Conservation (phyloP, 768 basidiomycete species). For the Multifurca ochricompacta region DNA sequence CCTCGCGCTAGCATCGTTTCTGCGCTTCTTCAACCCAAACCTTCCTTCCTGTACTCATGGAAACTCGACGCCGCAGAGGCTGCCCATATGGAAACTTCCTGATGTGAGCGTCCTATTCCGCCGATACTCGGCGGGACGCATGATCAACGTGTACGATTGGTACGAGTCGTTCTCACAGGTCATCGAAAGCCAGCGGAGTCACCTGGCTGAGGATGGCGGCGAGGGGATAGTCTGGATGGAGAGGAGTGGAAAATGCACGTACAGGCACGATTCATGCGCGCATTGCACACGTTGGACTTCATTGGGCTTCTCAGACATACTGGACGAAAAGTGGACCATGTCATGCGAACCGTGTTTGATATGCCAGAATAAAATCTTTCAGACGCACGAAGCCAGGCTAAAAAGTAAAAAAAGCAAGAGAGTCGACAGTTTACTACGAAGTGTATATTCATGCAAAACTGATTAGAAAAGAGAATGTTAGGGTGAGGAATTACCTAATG, state of each 20-base stretch:
- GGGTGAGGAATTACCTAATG: background rate
- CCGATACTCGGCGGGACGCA: conserved; percentile 68
- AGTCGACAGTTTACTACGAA: too few species aligned
- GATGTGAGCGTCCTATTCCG: conserved; percentile 72
- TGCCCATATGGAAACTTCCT: conserved; percentile 46
- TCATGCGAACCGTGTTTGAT: conserved; percentile 62
- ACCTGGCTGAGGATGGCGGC: conserved; percentile 4
- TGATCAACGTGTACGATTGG: conserved; percentile 89
- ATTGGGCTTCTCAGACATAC: conserved; percentile 77
- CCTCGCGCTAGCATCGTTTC: conserved; percentile 52
- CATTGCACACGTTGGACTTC: conserved; percentile 76
- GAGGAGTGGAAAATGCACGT: conserved; percentile 55
- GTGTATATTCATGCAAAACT: background rate
- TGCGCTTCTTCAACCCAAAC: conserved; percentile 50
- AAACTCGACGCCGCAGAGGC: background rate
- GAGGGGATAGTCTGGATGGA: conserved; percentile 30
- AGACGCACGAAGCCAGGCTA: too few species aligned
- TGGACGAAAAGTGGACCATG: conserved; percentile 69
- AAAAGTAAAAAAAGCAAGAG: background rate
- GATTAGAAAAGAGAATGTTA: too few species aligned
- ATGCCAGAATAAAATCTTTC: conserved; percentile 23
- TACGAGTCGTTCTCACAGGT: conserved; percentile 66
- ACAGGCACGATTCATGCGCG: conserved; percentile 72
- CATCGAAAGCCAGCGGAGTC: conserved; percentile 48
- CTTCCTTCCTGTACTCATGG: conserved; percentile 27